Conservation (phyloP, 805 yeast species). For the Ogataea allantospora region DNA sequence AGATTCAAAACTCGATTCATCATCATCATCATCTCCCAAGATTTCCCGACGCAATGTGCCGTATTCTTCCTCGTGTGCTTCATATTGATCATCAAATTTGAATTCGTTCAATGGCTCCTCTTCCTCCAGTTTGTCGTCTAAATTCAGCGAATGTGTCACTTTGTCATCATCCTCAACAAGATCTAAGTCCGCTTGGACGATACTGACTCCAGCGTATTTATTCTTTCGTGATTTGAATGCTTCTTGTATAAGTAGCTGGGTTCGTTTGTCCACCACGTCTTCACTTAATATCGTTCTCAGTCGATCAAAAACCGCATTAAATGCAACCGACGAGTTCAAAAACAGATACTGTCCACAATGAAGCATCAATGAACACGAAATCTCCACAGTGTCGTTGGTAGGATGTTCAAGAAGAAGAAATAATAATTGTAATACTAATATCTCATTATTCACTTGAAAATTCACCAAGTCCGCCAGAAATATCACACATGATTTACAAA, state of each 20-base stretch:
- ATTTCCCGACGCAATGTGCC: conserved; percentile 42
- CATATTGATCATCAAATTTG: conserved; percentile 49
- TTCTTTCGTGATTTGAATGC: conserved; percentile 50
- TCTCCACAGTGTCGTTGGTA: conserved; percentile 54
- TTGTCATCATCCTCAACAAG: conserved; percentile 64
- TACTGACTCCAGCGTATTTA: conserved; percentile 39
- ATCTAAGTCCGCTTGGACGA: conserved; percentile 49
- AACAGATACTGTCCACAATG: conserved; percentile 52
- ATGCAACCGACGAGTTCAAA: conserved; percentile 35
- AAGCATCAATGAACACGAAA: conserved; percentile 50
- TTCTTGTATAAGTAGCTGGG: conserved; percentile 47
- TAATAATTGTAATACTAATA: conserved; percentile 51
- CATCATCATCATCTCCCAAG: conserved; percentile 39
- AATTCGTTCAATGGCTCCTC: conserved; percentile 49
- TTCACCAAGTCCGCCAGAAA: conserved; percentile 65
- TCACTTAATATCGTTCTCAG: conserved; percentile 62
- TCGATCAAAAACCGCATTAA: conserved; percentile 50
- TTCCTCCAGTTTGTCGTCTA: conserved; percentile 51
- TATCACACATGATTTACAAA: conserved; percentile 41
- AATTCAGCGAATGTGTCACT: conserved; percentile 50
- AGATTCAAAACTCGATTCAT: conserved; percentile 16
- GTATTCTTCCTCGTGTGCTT: conserved; percentile 49
- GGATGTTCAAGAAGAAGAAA: conserved; percentile 43
- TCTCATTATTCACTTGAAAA: conserved; percentile 57
- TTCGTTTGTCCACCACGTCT: conserved; percentile 41